Base-by-base conservation (phyloP, 768 basidiomycete species). In the Panellus pusillus region DNA sequence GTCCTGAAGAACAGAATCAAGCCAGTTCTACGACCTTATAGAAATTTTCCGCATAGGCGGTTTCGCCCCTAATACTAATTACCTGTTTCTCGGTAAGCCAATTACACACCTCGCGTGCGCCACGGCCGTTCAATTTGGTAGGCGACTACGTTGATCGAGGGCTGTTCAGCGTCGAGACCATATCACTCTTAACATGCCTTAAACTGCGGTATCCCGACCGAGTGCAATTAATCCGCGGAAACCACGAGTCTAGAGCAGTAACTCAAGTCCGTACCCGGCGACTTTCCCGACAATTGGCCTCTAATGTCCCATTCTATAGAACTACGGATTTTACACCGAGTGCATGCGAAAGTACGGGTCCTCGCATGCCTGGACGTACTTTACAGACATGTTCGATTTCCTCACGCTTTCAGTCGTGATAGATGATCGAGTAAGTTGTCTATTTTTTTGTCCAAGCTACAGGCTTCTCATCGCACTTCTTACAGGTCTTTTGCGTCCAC, bases 361-460 rank as follows among this genome's bases (percentile, higher is more conserved):
- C 2, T 86, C 94, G 29, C 88, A 90, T 63, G 96, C 98, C 31
- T 99, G 97, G 97, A 94, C 93, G 24, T 98, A 98, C 71, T 98
- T 99, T 66, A 99, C 97, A 55, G 97, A 99, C 74, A 97, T 99
- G 96, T 99, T 99, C 71, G 97, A 99, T 76, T 99, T 94, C 75
- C 73, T 99, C 62, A 98, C 97, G 11, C 77, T 99, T 52, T 94
- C 92, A 31, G 95, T 96, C 52, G 97, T 99, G 57, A 98, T 99
- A 63, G 97, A 99, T 73, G 94, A 99, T 75, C 87, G 87, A 65
- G 98, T 99, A 79, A 35, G 7, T 24, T 14, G 7, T 35, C 14
- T 14, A 14, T 14, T 35, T 35, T n/a, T 35, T 9, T 8, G 32
- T 35, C 14, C 9, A 35, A 4, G 14, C 32, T 35, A 3, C 32